These are phyloP conservation scores for Colletotrichum tabaci DNA, from an alignment of 2,329 filamentous ascomycete genomes.

Conservation along the genomic window DNA sequence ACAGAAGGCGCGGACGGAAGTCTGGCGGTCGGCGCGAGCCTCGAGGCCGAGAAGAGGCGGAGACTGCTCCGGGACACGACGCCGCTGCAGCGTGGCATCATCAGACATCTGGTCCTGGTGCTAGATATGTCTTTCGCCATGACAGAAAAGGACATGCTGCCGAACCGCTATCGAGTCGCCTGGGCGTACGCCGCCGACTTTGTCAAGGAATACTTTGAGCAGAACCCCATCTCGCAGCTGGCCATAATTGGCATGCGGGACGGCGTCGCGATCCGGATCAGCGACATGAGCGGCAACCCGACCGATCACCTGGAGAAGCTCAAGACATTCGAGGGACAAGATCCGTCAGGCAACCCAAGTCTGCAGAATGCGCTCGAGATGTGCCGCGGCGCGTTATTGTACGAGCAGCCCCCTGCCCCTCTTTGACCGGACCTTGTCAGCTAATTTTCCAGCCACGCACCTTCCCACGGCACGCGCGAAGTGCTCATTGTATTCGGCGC, in stretches of 20 bases:
- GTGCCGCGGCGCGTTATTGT: conserved; percentile 92
- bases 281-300: conserved; percentile 92
- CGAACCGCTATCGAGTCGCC: conserved; percentile 86
- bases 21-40: conserved; percentile 80
- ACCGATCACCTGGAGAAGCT: conserved; percentile 88
- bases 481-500: conserved; percentile 94
- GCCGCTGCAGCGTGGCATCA: conserved; percentile 95
- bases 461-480: conserved; percentile 93
- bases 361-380: conserved; percentile 97
- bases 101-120: conserved; percentile 93
- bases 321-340: conserved; percentile 74
- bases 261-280: conserved; percentile 87
- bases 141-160: conserved; percentile 94
- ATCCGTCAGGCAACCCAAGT: conserved; percentile 82
- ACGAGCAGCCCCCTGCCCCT: conserved; percentile 48
- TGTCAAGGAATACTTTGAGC: conserved; percentile 95
- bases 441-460: conserved; percentile 77
- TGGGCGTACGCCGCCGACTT: conserved; percentile 89
- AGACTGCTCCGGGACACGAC: conserved; percentile 94
- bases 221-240: conserved; percentile 97
- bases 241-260: conserved; percentile 95
- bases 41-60: conserved; percentile 85
- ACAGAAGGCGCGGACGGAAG: conserved; percentile 85
- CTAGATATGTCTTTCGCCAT: conserved; percentile 95
- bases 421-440: background rate